Base-by-base conservation (phyloP, 2,329 filamentous ascomycete species). In the Penicillium freii region DNA sequence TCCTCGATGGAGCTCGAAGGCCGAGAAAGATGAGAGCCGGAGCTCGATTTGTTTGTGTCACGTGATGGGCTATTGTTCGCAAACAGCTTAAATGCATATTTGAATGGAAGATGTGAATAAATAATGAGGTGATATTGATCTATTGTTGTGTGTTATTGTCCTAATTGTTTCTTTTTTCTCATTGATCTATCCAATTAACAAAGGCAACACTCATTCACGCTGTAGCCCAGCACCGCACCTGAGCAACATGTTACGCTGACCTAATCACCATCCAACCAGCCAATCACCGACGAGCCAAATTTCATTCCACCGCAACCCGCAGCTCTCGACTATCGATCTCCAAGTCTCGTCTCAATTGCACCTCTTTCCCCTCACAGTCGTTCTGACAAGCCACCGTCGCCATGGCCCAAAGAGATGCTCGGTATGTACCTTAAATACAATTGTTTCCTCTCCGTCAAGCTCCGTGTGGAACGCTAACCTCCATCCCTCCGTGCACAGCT, bases 401-500 rank as follows among this genome's bases (percentile, higher is more conserved):
- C 58, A 72, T 72, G 70, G 62, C 70, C 48, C 59, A 65, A 57
- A 66, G 70, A 67, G 65, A 73, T 47, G 65, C 71, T 57, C 69
- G 65, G 70, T 73, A 72, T 58, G 65, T 9, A 44, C 19, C 13
- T 56, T 9, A n/a, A 46, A 27, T 13, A 1, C 46, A 44, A 25
- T 36, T 6, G 15, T 21, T 39, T 29, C 7, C 5, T 39, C 31
- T 21, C 15, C 23, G 31, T 44, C n/a, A 29, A 44, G n/a, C 10
- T 51, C 19, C 9, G 29, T 8, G 47, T 38, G 39, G 36, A 55
- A 60, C 59, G 64, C 74, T 62, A 50, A 63, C 61, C 49, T 53
- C 49, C 54, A 46, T 55, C 60, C 54, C 61, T 58, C 57, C 61
- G 64, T 66, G 74, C 65, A 53, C 78, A 97, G 94, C 77, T 97